These are phyloP conservation scores for Pichia terricola DNA, from an alignment of 1,139 yeast genomes.

Conservation along the genomic window DNA sequence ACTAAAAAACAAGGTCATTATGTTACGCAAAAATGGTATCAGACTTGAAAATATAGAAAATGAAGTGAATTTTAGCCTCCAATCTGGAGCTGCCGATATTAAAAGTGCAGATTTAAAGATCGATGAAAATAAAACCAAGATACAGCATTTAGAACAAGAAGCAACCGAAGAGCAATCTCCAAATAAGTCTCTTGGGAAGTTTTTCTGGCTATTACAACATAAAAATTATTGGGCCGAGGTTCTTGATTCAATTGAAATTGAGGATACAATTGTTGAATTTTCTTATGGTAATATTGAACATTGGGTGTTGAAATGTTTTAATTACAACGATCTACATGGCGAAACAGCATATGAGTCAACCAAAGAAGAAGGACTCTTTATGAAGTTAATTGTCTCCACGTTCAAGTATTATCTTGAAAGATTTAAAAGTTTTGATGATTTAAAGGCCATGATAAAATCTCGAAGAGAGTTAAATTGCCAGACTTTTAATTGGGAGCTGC, in stretches of 20 bases:
- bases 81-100: neutral
- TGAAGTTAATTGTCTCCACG: constrained; percentile 41
- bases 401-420: constrained; percentile 9
- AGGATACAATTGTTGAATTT: constrained; percentile 12
- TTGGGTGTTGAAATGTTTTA: constrained; percentile 41
- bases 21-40: constrained; percentile 70
- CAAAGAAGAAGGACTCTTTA: constrained; percentile 68
- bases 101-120: neutral
- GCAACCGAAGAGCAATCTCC: constrained; percentile 21
- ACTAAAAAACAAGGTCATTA: constrained; percentile 71
- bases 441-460: constrained; percentile 19
- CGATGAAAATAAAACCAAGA: neutral
- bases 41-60: constrained; percentile 57
- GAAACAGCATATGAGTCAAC: constrained; percentile 23
- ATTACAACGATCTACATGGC: constrained; percentile 20
- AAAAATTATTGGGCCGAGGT: constrained; percentile 61
- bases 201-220: constrained; percentile 78
- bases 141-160: neutral
- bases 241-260: constrained; percentile 27
- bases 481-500: constrained; percentile 33
- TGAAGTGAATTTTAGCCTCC: constrained; percentile 6
- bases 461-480: constrained; percentile 28
- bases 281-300: constrained; percentile 27
- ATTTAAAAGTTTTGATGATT: constrained; percentile 5
- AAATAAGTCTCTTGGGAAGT: constrained; percentile 60